These are phyloP conservation scores for Halenospora varia DNA, from an alignment of 495 filamentous ascomycete genomes.

Conservation along the genomic window DNA sequence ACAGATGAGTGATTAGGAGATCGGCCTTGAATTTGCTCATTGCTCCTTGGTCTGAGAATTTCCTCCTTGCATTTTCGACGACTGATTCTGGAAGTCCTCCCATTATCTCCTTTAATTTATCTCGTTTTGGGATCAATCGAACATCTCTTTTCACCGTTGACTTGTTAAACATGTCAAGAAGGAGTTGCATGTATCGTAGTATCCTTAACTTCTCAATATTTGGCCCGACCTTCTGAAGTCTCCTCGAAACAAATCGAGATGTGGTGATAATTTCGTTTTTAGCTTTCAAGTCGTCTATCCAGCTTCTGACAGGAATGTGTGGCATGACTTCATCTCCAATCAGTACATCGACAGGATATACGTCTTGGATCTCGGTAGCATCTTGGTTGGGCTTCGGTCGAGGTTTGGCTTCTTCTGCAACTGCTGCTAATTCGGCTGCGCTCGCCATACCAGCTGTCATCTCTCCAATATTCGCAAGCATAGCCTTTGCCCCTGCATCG, in stretches of 20 bases:
- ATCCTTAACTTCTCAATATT: constrained; percentile 53
- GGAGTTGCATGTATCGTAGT: constrained; percentile 60
- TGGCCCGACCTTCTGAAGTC: constrained; percentile 50
- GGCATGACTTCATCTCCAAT: constrained; percentile 58
- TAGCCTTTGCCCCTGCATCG: constrained; percentile 53
- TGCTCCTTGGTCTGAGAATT: constrained; percentile 58
- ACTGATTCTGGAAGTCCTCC: constrained; percentile 55
- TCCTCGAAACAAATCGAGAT: constrained; percentile 63
- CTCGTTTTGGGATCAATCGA: constrained; percentile 36
- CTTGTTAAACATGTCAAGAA: constrained; percentile 56
- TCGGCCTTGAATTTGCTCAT: constrained; percentile 62
- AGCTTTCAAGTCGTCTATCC: constrained; percentile 61
- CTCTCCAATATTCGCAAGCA: constrained; percentile 59
- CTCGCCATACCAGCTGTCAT: constrained; percentile 54
- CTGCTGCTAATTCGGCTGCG: constrained; percentile 58
- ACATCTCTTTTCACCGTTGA: constrained; percentile 33
- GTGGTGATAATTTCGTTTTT: constrained; percentile 50
- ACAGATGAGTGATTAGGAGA: constrained; percentile 64
- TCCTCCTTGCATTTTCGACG: constrained; percentile 61
- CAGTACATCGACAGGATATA: constrained; percentile 70
- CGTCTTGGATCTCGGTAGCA: constrained; percentile 69
- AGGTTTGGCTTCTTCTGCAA: constrained; percentile 67
- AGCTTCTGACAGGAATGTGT: constrained; percentile 65
- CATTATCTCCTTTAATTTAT: constrained; percentile 43
- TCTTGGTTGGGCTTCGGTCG: constrained; percentile 71